Evolutionary conservation across 768 basidiomycete genomes (phyloP).

Genomic region (Suillus luteus): DNA sequence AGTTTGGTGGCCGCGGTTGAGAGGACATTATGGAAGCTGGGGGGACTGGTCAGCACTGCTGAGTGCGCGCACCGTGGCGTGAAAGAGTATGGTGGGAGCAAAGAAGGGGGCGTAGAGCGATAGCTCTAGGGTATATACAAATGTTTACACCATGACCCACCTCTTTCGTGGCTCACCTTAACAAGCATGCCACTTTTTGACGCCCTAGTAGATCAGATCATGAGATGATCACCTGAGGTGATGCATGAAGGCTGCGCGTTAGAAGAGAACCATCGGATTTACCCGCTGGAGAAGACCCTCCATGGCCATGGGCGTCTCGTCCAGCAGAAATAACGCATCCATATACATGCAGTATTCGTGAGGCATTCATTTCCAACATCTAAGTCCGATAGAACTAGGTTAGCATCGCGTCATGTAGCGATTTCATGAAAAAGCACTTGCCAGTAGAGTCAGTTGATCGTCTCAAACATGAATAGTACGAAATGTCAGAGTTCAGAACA

Average conservation of each 20-base stretch:
- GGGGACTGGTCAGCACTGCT: not conserved
- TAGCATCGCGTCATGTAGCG: not conserved
- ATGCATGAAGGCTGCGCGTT: not conserved
- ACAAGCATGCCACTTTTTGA: not conserved
- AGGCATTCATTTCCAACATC: not conserved
- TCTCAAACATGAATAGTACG: not conserved
- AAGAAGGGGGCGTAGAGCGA: not conserved
- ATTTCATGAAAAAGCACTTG: not conserved
- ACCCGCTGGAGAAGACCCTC: not conserved
- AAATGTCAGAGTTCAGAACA: not conserved
- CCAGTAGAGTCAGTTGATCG: not conserved
- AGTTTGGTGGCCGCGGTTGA: not conserved
- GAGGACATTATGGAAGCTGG: not conserved
- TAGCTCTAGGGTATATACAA: not conserved
- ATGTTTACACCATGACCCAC: not conserved
- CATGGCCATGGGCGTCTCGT: not conserved
- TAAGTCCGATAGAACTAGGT: not conserved
- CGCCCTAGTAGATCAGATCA: not conserved
- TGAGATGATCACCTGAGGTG: not conserved
- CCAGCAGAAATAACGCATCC: not conserved
- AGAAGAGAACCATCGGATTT: conserved; percentile 1
- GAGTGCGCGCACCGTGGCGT: not conserved
- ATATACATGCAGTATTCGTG: not conserved
- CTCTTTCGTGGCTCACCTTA: not conserved
- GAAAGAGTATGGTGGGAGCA: not conserved